Evolutionary conservation across 2,329 filamentous ascomycete genomes (phyloP), one percentile per base, ranked within the genome.

Genomic region (Hypoxylon sp.): DNA sequence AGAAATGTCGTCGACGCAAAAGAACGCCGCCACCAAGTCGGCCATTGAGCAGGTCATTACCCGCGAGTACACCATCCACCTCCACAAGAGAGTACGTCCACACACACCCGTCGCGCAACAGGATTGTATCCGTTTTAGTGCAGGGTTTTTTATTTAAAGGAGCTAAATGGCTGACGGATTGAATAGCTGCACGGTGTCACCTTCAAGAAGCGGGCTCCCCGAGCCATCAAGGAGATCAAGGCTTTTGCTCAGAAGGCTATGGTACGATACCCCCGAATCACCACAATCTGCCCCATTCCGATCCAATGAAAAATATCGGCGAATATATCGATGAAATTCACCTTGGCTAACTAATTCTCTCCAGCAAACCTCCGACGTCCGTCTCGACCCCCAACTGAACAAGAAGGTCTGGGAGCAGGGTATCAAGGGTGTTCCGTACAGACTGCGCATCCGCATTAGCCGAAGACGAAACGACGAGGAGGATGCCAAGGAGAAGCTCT

Each of bases 391-490:
- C 81, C 92, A 96, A 87, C 87, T 99, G 81, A 99, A 99, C 92
- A 99, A 99, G 93, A 98, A 99, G 90, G 95, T 99, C 83, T 99
- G 96, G 96, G 96, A 99, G 87, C 88, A 91, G 81, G 96, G 96
- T 84, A 91, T 99, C 89, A 99, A 98, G 93, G 97, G 96, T 81
- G 94, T 98, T 76, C 93, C 95, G 77, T 98, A 91, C 92, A 92
- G 97, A 85, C 89, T 99, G 79, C 95, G 96, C 80, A 91, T 99
- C 82, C 94, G 97, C 86, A 98, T 99, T 87, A 97, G 94, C 82
- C 93, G 96, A 86, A 97, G 97, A 91, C 93, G 96, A 90, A 99
- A 99, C 87, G 96, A 99, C 85, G 96, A 98, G 89, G 96, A 99
- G 87, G 93, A 93, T 80, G 96, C 97, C 83, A 97, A 97, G 89